Evolutionary conservation across 75 land plant genomes (phyloP).

Genomic region (Sequoiadendron giganteum): DNA sequence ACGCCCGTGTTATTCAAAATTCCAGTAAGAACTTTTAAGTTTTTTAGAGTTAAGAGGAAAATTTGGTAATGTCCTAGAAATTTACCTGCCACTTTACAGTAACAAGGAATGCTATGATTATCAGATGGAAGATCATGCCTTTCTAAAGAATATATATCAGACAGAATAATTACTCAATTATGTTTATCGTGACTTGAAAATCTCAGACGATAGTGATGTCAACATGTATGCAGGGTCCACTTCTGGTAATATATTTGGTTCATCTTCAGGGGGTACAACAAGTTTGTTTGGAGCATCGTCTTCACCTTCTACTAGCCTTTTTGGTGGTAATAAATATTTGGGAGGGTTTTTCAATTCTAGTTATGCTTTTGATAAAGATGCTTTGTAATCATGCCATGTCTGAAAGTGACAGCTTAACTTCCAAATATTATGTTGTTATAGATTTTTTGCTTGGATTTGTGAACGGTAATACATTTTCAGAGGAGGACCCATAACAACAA

Average conservation of each 20-base stretch:
- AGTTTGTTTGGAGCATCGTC: slow-evolving; percentile 26
- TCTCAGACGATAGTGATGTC: slow-evolving; percentile 3
- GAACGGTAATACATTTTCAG: background rate
- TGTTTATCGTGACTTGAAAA: background rate
- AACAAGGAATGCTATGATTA: too few species aligned
- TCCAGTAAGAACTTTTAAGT: background rate
- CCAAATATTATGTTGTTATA: slow-evolving; percentile 1
- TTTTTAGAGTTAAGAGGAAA: background rate
- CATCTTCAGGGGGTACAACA: slow-evolving; percentile 17
- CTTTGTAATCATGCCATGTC: slow-evolving; percentile 7
- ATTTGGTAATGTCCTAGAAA: background rate
- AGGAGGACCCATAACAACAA: background rate
- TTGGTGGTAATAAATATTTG: slow-evolving; percentile 13
- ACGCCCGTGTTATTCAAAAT: background rate
- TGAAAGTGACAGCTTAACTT: background rate
- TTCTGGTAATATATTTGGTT: slow-evolving; percentile 22
- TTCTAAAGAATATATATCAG: background rate
- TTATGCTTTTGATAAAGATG: background rate
- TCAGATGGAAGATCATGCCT: background rate
- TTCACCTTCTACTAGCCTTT: slow-evolving; percentile 20
- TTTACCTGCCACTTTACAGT: background rate
- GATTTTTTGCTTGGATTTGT: slow-evolving; percentile 6
- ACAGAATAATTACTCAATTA: background rate
- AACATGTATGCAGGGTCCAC: slow-evolving; percentile 14
- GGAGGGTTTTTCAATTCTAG: slow-evolving; percentile 1